A percentile compares a stretch with the other conserved stretches of the same genome.
Conservation (phyloP, 495 filamentous ascomycete species). For the Trichoderma orchidacearum region DNA sequence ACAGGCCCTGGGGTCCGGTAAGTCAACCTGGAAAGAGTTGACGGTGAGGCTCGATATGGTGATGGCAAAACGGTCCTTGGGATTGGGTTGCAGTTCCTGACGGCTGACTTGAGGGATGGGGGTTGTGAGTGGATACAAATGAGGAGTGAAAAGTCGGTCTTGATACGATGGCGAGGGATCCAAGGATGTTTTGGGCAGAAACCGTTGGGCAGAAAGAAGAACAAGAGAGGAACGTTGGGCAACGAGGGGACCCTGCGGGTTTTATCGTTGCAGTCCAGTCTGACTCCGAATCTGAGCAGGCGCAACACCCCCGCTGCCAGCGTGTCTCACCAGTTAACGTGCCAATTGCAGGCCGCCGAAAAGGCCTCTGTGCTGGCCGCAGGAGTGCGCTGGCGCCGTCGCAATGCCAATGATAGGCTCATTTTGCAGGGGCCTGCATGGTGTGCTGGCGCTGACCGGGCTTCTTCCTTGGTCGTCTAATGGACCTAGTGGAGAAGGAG, state of each 20-base stretch:
- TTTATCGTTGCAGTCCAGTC: conserved; percentile 24
- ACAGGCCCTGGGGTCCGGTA: neutral
- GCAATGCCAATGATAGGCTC: neutral
- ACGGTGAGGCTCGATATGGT: conserved; percentile 3
- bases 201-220: conserved; percentile 33
- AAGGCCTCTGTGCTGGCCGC: conserved; percentile 8
- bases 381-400: neutral
- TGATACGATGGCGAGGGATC: conserved; percentile 1
- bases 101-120: neutral
- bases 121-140: conserved; percentile 1
- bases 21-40: conserved; percentile 1
- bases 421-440: conserved; percentile 1
- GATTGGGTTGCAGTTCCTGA: conserved; percentile 4
- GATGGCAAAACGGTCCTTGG: conserved; percentile 12
- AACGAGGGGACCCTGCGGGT: conserved; percentile 32
- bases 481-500: neutral
- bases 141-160: conserved; percentile 2
- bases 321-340: neutral
- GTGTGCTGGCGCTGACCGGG: neutral
- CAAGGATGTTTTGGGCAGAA: conserved; percentile 22
- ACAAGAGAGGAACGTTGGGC: conserved; percentile 30
- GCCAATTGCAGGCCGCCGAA: neutral
- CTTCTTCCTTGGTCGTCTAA: neutral
- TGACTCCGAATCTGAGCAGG: neutral
- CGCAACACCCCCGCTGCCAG: neutral